Evolutionary conservation across 176 grass and related monocot genomes (phyloP).

Genomic region (Ensete glaucum): DNA sequence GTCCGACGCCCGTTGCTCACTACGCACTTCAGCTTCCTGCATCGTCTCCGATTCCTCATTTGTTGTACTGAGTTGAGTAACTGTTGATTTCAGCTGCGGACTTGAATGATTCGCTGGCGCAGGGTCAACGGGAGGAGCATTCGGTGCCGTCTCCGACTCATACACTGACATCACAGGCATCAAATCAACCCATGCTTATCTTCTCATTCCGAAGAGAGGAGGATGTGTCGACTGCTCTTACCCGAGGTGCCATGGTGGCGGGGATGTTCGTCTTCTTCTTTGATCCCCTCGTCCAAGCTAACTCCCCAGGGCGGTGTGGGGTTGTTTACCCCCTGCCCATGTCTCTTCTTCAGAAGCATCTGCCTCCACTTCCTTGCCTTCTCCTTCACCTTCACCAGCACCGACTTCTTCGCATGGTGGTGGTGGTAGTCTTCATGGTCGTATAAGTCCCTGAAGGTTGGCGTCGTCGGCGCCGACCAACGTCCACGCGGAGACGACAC

Average conservation of each 20-base stretch:
- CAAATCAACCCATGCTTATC: neutral
- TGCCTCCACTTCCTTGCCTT: slow-evolving; percentile 74
- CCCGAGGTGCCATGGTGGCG: slow-evolving; percentile 39
- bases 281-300: neutral
- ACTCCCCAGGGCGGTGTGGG: neutral
- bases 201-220: neutral
- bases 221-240: slow-evolving; percentile 12
- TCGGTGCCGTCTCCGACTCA: neutral
- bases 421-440: slow-evolving; percentile 27
- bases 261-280: slow-evolving; percentile 27
- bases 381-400: slow-evolving; percentile 72
- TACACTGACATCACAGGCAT: neutral
- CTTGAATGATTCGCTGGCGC: too few species aligned
- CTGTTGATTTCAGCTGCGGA: neutral
- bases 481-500: neutral
- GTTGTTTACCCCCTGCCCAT: slow-evolving; percentile 13
- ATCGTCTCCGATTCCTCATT: neutral
- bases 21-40: neutral
- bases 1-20: neutral
- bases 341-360: slow-evolving; percentile 29
- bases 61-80: neutral
- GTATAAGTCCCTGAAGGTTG: neutral
- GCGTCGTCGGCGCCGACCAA: neutral
- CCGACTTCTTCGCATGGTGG: slow-evolving; percentile 51
- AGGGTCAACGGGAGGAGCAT: too few species aligned